These are phyloP conservation scores for Lunularia cruciata DNA, from an alignment of 225 moss, liverwort and hornwort species.

Conservation along the genomic window DNA sequence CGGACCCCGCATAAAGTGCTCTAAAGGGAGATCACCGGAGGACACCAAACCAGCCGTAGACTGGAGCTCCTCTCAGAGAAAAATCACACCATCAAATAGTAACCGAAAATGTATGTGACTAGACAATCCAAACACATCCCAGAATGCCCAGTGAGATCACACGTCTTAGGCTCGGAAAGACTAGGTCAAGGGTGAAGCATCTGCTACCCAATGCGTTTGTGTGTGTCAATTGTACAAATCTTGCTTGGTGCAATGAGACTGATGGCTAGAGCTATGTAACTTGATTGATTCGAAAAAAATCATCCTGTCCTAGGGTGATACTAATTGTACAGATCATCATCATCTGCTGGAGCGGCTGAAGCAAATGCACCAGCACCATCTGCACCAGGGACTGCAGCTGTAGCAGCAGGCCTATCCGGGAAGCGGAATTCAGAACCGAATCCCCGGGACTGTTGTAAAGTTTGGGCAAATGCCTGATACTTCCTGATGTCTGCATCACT, in stretches of 20 bases:
- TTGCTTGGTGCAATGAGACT: constrained; percentile 15
- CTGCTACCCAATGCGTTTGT: constrained; percentile 1
- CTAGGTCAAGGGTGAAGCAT: constrained; percentile 13
- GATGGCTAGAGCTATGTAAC: constrained; percentile 10
- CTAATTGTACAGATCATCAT: constrained; percentile 91
- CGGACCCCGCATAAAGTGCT: no score
- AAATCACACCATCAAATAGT: neutral
- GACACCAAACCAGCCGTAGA: no score
- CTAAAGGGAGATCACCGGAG: no score
- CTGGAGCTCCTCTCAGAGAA: no score
- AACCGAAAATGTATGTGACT: neutral
- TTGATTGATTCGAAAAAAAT: neutral
- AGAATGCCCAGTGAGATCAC: neutral
- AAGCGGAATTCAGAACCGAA: constrained; percentile 95
- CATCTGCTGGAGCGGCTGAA: constrained; percentile 68
- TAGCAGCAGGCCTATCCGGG: constrained; percentile 57
- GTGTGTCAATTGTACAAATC: constrained; percentile 30
- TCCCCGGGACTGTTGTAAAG: constrained; percentile 90
- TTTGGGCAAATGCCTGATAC: constrained; percentile 81
- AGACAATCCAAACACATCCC: neutral
- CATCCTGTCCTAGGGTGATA: neutral
- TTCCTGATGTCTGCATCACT: constrained; percentile 94
- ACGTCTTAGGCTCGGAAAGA: neutral
- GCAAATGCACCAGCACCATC: constrained; percentile 43
- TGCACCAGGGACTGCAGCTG: constrained; percentile 35